These are phyloP conservation scores for Cenchrus fungigraminus DNA, from an alignment of 176 grass and related monocot species.

Conservation along the genomic window DNA sequence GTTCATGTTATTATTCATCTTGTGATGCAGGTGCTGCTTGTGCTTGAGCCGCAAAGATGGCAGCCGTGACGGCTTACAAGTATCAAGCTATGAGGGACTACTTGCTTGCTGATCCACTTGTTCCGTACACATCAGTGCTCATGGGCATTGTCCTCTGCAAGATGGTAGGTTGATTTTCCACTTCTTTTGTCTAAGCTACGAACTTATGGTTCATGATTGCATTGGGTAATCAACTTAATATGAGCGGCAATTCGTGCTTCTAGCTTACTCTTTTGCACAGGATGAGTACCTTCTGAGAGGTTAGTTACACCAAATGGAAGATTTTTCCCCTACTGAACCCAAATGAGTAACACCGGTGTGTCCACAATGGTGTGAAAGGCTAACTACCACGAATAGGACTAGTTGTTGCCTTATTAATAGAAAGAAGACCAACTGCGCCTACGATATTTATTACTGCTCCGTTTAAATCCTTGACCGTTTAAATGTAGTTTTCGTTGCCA, in stretches of 20 bases:
- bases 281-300: constrained; percentile 9
- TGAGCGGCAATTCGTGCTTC: not conserved
- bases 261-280: not conserved
- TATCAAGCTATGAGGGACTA: constrained; percentile 80
- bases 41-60: constrained; percentile 42
- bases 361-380: not conserved
- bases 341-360: not conserved
- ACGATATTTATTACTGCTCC: not conserved
- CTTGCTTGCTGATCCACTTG: constrained; percentile 74
- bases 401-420: constrained; percentile 1
- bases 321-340: not conserved
- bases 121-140: constrained; percentile 75
- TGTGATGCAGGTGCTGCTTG: constrained; percentile 36
- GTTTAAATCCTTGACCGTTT: not conserved
- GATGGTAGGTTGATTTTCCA: constrained; percentile 63
- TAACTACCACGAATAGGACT: constrained; percentile 27
- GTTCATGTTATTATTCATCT: not conserved
- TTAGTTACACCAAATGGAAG: constrained; percentile 4
- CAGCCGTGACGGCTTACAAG: constrained; percentile 59
- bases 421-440: not conserved
- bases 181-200: not conserved
- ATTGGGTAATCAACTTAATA: not conserved
- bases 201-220: constrained; percentile 12
- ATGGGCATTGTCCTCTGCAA: constrained; percentile 81
- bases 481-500: not conserved